Evolutionary conservation across 129 eudicot species (phyloP), one percentile per base, ranked within the genome.

Genomic region (Flaveria linearis): DNA sequence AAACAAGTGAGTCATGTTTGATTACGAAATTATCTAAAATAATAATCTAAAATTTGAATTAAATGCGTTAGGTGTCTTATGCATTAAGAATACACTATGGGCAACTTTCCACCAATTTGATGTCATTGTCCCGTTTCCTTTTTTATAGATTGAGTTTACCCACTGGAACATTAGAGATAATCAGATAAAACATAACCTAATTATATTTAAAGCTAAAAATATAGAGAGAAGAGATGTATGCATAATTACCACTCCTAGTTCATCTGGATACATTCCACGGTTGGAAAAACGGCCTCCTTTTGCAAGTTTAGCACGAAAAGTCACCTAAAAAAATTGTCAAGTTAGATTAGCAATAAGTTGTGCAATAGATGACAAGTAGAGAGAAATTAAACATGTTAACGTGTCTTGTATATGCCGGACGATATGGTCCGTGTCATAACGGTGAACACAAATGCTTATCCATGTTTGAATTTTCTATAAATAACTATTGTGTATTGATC

Each of bases 261-360:
- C 99, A 78, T 86, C 97, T 28, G 97, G 97, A 80, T 91, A 94
- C 90, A 87, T 78, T 67, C 96, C 94, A 11, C 96, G 86, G 81
- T 78, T 88, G 20, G 92, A 76, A 64, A 80, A 74, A 77, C 90
- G 93, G 76, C 78, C 83, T 18, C 85, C 94, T 88, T 89, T 92
- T 73, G 96, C 92, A 55, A 94, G 76, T 86, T 88, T 94, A 71
- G 97, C 96, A 77, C 99, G 97, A 70, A 94, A 94, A 11, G 96
- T 89, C 62, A 94, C 97, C 99, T 94, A 75, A 53, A 53, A 3
- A 26, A 63, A 26, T 73, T 18, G 36, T 1, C 68, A 63, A n/a
- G 20, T 64, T 66, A 63, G 6, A 47, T 20, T 72, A 72, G 45
- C 18, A 68, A 53, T 52, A 62, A 26, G 63, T 72, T 78, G 68